Evolutionary conservation across 2,329 filamentous ascomycete genomes (phyloP).

Genomic region (Sclerotinia glacialis): DNA sequence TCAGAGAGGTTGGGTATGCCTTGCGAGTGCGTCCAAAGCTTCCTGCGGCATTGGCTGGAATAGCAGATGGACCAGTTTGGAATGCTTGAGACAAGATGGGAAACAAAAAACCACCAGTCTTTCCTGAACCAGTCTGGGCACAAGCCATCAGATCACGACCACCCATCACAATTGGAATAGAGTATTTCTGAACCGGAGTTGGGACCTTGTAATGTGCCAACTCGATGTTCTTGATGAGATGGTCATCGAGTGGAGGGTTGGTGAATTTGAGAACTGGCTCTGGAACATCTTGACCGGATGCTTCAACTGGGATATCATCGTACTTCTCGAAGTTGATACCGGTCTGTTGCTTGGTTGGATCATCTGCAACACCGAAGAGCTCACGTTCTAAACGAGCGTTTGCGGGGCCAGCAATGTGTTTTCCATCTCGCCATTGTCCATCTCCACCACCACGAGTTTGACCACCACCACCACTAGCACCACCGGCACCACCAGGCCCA

Average conservation of each 20-base stretch:
- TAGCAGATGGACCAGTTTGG: conserved; percentile 75
- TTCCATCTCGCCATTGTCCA: conserved; percentile 94
- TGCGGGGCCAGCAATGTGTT: conserved; percentile 85
- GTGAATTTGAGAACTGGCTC: conserved; percentile 88
- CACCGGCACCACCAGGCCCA: conserved; percentile 21
- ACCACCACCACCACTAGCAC: conserved; percentile 42
- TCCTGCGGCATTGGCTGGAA: conserved; percentile 61
- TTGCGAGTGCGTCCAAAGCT: conserved; percentile 93
- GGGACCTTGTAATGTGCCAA: conserved; percentile 92
- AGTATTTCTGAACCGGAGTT: conserved; percentile 98
- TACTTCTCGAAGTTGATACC: conserved; percentile 99
- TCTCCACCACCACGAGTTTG: conserved; percentile 79
- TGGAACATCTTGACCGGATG: conserved; percentile 88
- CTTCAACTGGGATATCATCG: conserved; percentile 98
- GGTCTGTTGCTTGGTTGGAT: conserved; percentile 91
- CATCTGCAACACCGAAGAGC: conserved; percentile 86
- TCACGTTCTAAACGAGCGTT: conserved; percentile 93
- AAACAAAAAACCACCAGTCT: conserved; percentile 99
- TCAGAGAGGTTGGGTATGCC: conserved; percentile 93
- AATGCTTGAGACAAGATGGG: conserved; percentile 98
- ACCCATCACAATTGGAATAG: conserved; percentile 96
- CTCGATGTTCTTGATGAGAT: conserved; percentile 88
- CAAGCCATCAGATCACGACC: conserved; percentile 99
- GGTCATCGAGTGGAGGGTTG: conserved; percentile 92
- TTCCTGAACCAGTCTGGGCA: conserved; percentile 98